Evolutionary conservation across 306 rosid genomes (phyloP), one percentile per base, ranked within the genome.

Genomic region (peach (Prunus persica)): DNA sequence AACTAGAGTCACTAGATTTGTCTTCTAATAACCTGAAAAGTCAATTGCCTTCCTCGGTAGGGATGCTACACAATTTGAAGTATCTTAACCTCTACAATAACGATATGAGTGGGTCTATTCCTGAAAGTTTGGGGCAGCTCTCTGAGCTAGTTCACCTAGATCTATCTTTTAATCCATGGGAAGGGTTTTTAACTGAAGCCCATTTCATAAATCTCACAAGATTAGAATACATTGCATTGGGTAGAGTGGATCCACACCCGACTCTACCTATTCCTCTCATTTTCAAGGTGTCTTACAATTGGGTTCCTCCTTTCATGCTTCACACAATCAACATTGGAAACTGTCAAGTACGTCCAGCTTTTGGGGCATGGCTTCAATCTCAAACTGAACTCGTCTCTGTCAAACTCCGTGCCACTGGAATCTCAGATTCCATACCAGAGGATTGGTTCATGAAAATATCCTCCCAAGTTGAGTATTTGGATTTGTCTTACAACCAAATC

Each of bases 1-100:
- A 20, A n/a, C 71, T 68, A 41, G 80, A 61, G 73, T 47, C 11
- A n/a, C 67, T 87, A 46, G 18, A 51, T 24, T 77, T 83, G 28
- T 16, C 43, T 32, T 3, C 11, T 2, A 83, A 72, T 57, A 63
- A n/a, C 16, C 38, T 32, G 38, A 32, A 32, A 32, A 32, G 8
- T 78, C 43, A 64, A 14, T 50, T 50, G 19, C 55, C 55, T 50
- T 1, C 55, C 55, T 12, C 55, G 4, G 1, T 50, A 13, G 55
- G 55, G 18, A 50, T 50, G 55, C 55, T 50, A 50, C 55, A 14
- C 55, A 50, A 50, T 50, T 50, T 50, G 55, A 13, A 50, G 55
- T 14, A 50, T 50, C 55, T 50, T 50, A 46, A 32, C 6, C 38
- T 32, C 38, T 32, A 5, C 38, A 32, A 5, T 1, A 32, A 32